Evolutionary conservation across 345 rosid genomes (phyloP).

Genomic region (Camelina neglecta): DNA sequence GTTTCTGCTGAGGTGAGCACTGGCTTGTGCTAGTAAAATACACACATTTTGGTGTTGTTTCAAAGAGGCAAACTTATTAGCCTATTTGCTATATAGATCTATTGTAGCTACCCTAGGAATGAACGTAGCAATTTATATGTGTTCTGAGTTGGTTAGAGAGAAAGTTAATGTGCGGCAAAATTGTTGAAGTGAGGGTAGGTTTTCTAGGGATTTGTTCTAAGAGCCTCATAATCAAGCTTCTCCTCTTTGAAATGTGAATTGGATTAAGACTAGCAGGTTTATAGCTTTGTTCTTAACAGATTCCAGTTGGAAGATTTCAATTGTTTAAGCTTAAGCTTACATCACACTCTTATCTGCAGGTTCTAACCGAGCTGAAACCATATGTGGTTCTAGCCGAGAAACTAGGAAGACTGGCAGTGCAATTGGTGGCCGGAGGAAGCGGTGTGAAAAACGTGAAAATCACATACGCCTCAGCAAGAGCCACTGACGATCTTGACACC

Average conservation of each 20-base stretch:
- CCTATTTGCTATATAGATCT: not conserved
- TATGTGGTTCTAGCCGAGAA: conserved; percentile 78
- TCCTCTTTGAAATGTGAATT: not conserved
- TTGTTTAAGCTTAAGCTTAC: conserved; percentile 15
- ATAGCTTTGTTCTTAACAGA: not conserved
- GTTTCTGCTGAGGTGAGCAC: conserved; percentile 66
- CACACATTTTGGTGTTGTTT: not conserved
- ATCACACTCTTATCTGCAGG: conserved; percentile 50
- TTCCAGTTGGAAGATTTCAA: not conserved
- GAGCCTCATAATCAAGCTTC: not conserved
- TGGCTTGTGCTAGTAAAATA: not conserved
- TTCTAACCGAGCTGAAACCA: conserved; percentile 83
- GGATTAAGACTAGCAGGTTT: conserved; percentile 14
- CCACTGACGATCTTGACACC: conserved; percentile 91
- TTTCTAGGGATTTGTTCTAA: not conserved
- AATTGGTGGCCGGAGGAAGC: conserved; percentile 83
- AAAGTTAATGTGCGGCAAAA: not conserved
- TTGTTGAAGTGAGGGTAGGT: not conserved
- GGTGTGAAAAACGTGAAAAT: conserved; percentile 82
- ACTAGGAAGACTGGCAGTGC: conserved; percentile 85
- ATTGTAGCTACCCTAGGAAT: not conserved
- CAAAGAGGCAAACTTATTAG: not conserved
- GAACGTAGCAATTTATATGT: not conserved
- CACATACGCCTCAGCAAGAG: conserved; percentile 75
- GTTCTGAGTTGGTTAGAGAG: conserved; percentile 14